phyloP scores from a whole-genome alignment of 306 rosid genomes.

The Astragalus glycyphyllos region DNA sequence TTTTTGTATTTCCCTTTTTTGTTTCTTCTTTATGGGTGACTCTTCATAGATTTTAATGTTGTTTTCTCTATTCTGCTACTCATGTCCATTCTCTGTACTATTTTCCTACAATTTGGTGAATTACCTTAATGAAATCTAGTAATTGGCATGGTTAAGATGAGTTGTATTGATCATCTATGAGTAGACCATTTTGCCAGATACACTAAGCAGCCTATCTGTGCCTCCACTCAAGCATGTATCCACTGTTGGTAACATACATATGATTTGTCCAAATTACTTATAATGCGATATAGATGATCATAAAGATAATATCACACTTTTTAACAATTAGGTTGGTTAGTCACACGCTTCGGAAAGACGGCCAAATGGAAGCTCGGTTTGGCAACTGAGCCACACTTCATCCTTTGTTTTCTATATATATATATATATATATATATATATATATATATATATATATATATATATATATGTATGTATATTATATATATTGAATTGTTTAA shows the following conservation, averaged over 20 bases:
- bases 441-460: too few relatives aligned
- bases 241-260: not conserved
- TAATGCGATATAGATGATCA: too few relatives aligned
- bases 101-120: conserved; percentile 20
- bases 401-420: conserved; percentile 4
- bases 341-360: too few relatives aligned
- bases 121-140: not conserved
- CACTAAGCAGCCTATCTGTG: conserved; percentile 6
- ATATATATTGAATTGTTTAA: not conserved
- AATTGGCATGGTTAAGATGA: not conserved
- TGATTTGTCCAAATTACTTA: too few relatives aligned
- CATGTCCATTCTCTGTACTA: not conserved
- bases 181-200: not conserved
- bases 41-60: not conserved
- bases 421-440: too few relatives aligned
- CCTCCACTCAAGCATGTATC: not conserved
- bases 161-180: not conserved
- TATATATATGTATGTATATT: too few relatives aligned
- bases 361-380: too few relatives aligned
- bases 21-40: not conserved
- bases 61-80: not conserved
- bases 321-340: too few relatives aligned
- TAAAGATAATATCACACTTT: too few relatives aligned
- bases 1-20: conserved; percentile 4
- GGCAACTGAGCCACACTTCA: not conserved